Percentiles rank a stretch among this genome's conserved stretches.
phyloP scores from a whole-genome alignment of 805 yeast species.

The Saccharomycopsis sp. region DNA sequence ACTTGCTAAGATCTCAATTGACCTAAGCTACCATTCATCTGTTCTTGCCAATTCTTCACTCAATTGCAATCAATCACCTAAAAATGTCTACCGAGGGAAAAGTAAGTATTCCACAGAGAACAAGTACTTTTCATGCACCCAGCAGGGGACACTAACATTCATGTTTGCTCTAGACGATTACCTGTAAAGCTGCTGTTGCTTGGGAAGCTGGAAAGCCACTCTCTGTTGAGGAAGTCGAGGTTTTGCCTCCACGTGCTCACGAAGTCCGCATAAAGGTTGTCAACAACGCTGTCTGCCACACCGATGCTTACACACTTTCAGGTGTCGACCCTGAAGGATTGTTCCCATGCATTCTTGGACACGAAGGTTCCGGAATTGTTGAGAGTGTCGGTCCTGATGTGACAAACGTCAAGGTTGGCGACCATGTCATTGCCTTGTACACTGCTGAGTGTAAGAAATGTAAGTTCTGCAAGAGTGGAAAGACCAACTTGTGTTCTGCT shows the following conservation, averaged over 20 bases:
- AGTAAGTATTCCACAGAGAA: conserved; percentile 10
- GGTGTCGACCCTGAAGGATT: conserved; percentile 97
- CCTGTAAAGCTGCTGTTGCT: conserved; percentile 93
- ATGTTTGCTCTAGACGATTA: conserved; percentile 16
- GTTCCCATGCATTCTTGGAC: conserved; percentile 90
- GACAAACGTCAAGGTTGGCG: conserved; percentile 84
- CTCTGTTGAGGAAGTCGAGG: conserved; percentile 79
- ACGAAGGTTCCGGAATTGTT: conserved; percentile 97
- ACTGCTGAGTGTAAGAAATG: conserved; percentile 96
- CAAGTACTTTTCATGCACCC: conserved; percentile 8
- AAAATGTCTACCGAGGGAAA: not conserved
- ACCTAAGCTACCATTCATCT: too few relatives aligned
- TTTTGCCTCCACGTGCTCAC: conserved; percentile 91
- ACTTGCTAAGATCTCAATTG: too few relatives aligned
- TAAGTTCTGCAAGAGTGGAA: conserved; percentile 89
- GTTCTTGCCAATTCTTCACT: too few relatives aligned
- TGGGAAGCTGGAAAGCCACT: conserved; percentile 91
- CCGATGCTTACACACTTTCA: conserved; percentile 93
- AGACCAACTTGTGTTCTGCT: conserved; percentile 93
- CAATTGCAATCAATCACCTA: too few relatives aligned
- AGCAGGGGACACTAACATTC: not conserved
- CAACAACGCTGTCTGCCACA: conserved; percentile 95
- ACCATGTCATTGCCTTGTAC: conserved; percentile 87
- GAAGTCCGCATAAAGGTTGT: conserved; percentile 89
- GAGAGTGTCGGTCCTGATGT: conserved; percentile 95